Base-by-base conservation (phyloP, 1,284 basidiomycete species). In the Fomitopsis pinicola region DNA sequence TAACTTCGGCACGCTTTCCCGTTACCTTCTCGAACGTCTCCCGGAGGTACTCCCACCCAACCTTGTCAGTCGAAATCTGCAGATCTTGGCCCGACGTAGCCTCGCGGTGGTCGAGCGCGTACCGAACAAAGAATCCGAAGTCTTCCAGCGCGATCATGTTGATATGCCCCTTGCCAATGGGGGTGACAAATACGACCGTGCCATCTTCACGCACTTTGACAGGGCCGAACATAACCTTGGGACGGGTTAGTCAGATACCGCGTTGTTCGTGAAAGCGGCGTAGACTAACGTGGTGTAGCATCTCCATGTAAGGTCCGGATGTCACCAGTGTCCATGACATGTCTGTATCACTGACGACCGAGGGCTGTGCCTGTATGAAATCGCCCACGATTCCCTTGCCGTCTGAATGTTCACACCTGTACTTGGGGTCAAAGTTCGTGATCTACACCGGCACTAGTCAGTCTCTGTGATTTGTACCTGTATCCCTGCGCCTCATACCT, bases 21-120 rank as follows among this genome's bases (percentile, higher is more conserved):
- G 80, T 81, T 33, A 81, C 79, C 63, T 76, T 75, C 55, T 67
- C 74, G 73, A 82, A 82, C 50, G 75, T 76, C 36, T 70, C 64
- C 7, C 75, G 74, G 56, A 82, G 73, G 55, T 79, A 72, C 19
- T 80, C 75, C 77, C 78, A 80, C 7, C 70, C 72, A 26, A 82
- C 78, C 59, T 75, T 67, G 59, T 83, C 78, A 54, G 76, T 78
- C 1, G 77, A 76, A 57, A 82, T 69, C 59, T 77, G 70, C 48
- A 82, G 71, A 42, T 81, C 78, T 42, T 70, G 69, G 2, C 75
- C 78, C 9, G 78, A 80, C 9, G 75, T 77, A 53, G 71, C 66
- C 8, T 63, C 68, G 45, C 77, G 77, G 62, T 81, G 69, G 66
- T 80, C 79, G 67, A 82, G 80, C 1, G 76, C 77, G 62, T 74